Base-by-base conservation (phyloP, 805 yeast genomes). In the Cyberlindnera japonica region DNA sequence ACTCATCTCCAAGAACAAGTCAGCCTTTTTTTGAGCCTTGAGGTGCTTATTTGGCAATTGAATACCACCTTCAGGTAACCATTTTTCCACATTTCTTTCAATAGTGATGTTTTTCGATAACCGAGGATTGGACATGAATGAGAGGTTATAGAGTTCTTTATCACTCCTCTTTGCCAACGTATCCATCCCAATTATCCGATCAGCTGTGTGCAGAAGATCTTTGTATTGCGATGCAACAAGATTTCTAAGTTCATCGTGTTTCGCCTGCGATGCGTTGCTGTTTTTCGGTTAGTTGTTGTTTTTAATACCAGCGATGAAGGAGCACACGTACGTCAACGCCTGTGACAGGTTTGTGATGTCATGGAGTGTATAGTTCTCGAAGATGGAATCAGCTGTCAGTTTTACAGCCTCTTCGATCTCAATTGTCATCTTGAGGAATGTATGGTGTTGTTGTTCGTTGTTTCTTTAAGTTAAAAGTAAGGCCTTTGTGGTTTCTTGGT, bases 221-320 rank as follows among this genome's bases (percentile, higher is more conserved):
- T 59, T 40, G 33, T 56, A 56, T 30, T 55, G 51, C 5, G 48
- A 45, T 6, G 55, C 53, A 6, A 56, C 61, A 9, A 56, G 40
- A 3, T 38, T 44, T 23, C 57, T 42, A 6, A 56, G 31, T 19
- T 55, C 55, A 9, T 45, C 34, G 27, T 52, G 57, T 31, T 45
- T 49, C 13, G 24, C 32, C 11, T 24, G 20, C 2, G 48, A 26
- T 16, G 43, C 40, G 6, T 30, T 35, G 17, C 40, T 39, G 21
- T 21, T 23, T 8, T 28, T 6, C 9, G 5, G 37, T 36, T 36
- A 34, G 38, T 36, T 17, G 19, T 8, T 15, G 5, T 12, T 20
- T 14, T 11, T 10, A 11, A 21, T 19, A 13, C 20, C 3, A 18
- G 20, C 5, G 14, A 14, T 4, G 19, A 16, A 8, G 20, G 23